These are phyloP conservation scores for Neurospora sp. DNA, from an alignment of 495 filamentous ascomycete genomes.

Conservation along the genomic window DNA sequence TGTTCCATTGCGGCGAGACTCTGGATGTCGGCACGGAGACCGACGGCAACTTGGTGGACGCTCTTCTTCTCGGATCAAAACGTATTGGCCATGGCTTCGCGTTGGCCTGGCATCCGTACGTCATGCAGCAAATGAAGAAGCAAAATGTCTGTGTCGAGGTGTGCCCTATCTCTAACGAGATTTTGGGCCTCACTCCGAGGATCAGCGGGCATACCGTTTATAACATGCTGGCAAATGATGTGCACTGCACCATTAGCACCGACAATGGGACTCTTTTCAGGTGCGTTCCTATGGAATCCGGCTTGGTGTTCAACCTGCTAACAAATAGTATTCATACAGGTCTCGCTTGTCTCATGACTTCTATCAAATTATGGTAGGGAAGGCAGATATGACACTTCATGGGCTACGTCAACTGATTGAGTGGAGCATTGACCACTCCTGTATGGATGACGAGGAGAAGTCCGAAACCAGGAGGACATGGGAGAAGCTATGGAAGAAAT, in stretches of 20 bases:
- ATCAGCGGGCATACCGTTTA: conserved; percentile 42
- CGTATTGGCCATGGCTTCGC: conserved; percentile 92
- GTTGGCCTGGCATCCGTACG: conserved; percentile 72
- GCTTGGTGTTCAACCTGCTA: background rate
- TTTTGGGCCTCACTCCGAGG: conserved; percentile 42
- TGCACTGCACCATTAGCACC: conserved; percentile 43
- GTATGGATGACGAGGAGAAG: conserved; percentile 27
- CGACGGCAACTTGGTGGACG: conserved; percentile 83
- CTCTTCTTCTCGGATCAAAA: conserved; percentile 69
- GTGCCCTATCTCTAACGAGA: conserved; percentile 85
- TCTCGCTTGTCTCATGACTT: conserved; percentile 48
- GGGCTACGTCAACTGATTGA: conserved; percentile 43
- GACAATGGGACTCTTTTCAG: conserved; percentile 46
- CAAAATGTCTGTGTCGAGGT: conserved; percentile 76
- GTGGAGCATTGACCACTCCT: conserved; percentile 46
- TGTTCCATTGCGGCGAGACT: conserved; percentile 90
- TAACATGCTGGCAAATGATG: conserved; percentile 37
- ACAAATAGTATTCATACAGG: conserved; percentile 13
- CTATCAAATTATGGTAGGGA: conserved; percentile 45
- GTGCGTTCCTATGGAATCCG: conserved; percentile 18
- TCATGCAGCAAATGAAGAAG: conserved; percentile 73
- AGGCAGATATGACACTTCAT: conserved; percentile 38
- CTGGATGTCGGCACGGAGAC: conserved; percentile 65
- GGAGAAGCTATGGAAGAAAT: conserved; percentile 34
- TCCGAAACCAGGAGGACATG: conserved; percentile 26